Evolutionary conservation across 2,329 filamentous ascomycete species (phyloP), one percentile per base, ranked within the genome.

Genomic region (Coniochaeta sp.): DNA sequence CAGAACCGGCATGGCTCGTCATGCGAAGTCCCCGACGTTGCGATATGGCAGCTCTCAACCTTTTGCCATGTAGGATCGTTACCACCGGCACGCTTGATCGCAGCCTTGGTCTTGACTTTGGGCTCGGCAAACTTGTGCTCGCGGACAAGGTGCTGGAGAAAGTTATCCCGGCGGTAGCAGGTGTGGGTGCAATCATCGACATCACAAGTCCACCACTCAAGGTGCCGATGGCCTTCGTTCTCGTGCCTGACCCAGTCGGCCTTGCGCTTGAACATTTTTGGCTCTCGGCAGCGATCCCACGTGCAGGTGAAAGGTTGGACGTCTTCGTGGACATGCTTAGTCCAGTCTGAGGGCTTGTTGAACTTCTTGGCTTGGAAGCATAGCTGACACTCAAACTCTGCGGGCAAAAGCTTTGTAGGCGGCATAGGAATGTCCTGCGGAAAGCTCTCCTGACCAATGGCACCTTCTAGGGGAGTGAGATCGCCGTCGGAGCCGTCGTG

Each of bases 171-270:
- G 33, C 93, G 86, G 72, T 88, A 96, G 76, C 92, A 96, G 3
- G 81, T 84, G 70, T 96, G 93, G 9, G 79, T 81, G 72, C 93
- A 96, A 64, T 93, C 91, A 5, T 87, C 83, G 22, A 92, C 83
- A 62, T 90, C 86, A 70, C 93, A 97, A 6, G 83, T 87, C 92
- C 92, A 97, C 87, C 90, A 95, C 69, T 96, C 92, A 2, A 96
- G 78, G 64, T 96, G 91, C 26, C 93, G 85, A 71, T 97, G 93
- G 28, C 89, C 87, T 73, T 97, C 93, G 66, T 93, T 96, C 71
- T 96, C 93, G 68, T 97, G 93, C 33, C 93, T 85, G 24, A 96
- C 91, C 93, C 93, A 97, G 71, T 97, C 93, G 16, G 93, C 93
- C 74, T 96, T 97, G 56, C 92, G 85, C 75, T 96, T 96, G 79